A percentile compares a stretch with the other conserved stretches of the same genome.
Evolutionary conservation across 108 stramenopile genomes (phyloP).

Genomic region (Licmophora abbreviata): DNA sequence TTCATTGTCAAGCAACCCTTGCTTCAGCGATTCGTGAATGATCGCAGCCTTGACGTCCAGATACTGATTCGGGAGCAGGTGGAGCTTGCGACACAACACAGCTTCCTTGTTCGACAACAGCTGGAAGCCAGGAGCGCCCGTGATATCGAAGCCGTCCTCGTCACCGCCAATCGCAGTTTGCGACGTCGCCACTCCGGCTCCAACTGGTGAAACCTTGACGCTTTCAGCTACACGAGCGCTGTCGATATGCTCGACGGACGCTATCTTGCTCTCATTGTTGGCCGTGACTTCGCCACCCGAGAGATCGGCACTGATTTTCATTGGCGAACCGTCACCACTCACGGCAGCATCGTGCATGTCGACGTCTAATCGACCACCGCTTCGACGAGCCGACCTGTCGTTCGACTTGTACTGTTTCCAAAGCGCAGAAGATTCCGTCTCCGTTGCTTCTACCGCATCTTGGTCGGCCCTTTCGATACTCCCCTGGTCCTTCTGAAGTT

Average conservation of each 20-base stretch:
- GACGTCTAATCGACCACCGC: slow-evolving; percentile 3
- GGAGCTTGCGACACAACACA: slow-evolving; percentile 47
- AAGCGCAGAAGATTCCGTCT: slow-evolving; percentile 12
- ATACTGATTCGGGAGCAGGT: slow-evolving; percentile 57
- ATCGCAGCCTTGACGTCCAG: slow-evolving; percentile 72
- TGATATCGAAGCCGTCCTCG: slow-evolving; percentile 19
- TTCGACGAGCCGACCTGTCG: slow-evolving; percentile 27
- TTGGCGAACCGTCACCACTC: too few relatives aligned
- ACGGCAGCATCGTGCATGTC: slow-evolving; percentile 8
- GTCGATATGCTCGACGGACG: background rate
- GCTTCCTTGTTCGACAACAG: slow-evolving; percentile 63
- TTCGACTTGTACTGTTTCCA: slow-evolving; percentile 34
- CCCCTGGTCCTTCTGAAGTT: slow-evolving; percentile 48
- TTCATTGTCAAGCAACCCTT: slow-evolving; percentile 53
- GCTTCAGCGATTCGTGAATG: slow-evolving; percentile 57
- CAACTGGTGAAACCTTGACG: background rate
- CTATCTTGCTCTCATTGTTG: slow-evolving; percentile 16
- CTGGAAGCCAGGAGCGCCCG: slow-evolving; percentile 32
- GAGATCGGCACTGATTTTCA: background rate
- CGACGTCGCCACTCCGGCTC: background rate
- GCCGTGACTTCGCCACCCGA: background rate
- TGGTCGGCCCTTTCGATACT: background rate
- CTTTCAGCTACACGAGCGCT: slow-evolving; percentile 2
- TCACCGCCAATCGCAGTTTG: slow-evolving; percentile 3
- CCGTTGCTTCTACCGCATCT: slow-evolving; percentile 2